A percentile compares a stretch with the other conserved stretches of the same genome.
These are phyloP conservation scores for Monilinia aucupariae DNA, from an alignment of 2,329 filamentous ascomycete genomes.

Conservation along the genomic window DNA sequence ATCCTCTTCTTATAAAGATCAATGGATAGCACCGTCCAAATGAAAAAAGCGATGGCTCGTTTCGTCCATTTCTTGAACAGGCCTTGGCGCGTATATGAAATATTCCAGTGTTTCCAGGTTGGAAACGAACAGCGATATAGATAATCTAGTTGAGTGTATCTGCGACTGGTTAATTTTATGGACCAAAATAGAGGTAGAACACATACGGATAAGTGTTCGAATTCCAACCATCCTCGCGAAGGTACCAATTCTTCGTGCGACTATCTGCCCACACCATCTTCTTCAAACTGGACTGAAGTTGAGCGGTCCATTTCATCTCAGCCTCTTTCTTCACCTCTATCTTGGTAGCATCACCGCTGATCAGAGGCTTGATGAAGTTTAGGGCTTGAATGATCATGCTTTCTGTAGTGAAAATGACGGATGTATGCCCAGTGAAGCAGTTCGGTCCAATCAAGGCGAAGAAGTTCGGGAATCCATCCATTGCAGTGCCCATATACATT, in stretches of 20 bases:
- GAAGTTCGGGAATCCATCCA: slow-evolving; percentile 55
- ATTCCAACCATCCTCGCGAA: slow-evolving; percentile 43
- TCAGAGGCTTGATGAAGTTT: slow-evolving; percentile 48
- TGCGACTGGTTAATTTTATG: slow-evolving; percentile 26
- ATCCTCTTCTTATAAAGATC: not conserved
- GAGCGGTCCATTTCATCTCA: slow-evolving; percentile 42
- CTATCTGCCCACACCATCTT: slow-evolving; percentile 44
- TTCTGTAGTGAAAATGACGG: slow-evolving; percentile 51
- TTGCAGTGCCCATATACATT: slow-evolving; percentile 52
- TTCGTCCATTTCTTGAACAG: slow-evolving; percentile 33
- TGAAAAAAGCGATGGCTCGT: not conserved
- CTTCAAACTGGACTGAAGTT: slow-evolving; percentile 44
- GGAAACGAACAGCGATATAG: slow-evolving; percentile 47
- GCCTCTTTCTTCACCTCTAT: slow-evolving; percentile 46
- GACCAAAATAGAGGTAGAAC: not conserved
- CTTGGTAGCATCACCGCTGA: slow-evolving; percentile 41
- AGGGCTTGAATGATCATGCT: slow-evolving; percentile 51
- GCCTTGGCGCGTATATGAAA: slow-evolving; percentile 46
- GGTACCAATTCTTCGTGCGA: slow-evolving; percentile 47
- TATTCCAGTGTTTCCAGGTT: slow-evolving; percentile 49
- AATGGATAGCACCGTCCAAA: not conserved
- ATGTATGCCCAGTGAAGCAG: slow-evolving; percentile 52
- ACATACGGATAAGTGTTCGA: slow-evolving; percentile 43
- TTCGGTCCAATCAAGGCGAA: slow-evolving; percentile 57
- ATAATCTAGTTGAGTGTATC: slow-evolving; percentile 48